Evolutionary conservation across 495 filamentous ascomycete species (phyloP), one percentile per base, ranked within the genome.

Genomic region (Neurospora tetrasperma): DNA sequence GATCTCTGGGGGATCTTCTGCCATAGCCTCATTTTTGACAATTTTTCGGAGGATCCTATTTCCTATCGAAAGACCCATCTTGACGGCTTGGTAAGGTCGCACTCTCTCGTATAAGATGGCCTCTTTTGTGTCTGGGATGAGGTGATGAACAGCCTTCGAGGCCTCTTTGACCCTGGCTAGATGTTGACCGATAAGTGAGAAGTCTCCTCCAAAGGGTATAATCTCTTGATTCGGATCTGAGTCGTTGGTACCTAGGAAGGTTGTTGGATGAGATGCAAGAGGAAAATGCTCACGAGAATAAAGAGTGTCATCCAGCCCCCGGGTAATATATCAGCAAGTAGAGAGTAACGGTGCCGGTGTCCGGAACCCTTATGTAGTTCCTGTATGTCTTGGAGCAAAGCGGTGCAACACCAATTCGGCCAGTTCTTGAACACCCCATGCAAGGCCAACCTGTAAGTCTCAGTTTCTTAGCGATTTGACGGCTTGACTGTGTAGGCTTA

Each of bases 11-110:
- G 92, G 91, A 76, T 92, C 91, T 66, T 81, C 82, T 81, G 87
- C 90, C 89, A 93, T 93, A 59, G 92, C 89, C 74, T 93, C 90
- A 88, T 94, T 94, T 80, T 88, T 88, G 74, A 93, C 89, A 76
- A 94, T 88, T 74, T 86, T 88, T 74, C 82, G 85, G 42, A 93
- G 80, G 70, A 93, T 71, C 75, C 59, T 76, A 39, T 72, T 54
- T 66, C 54, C 54, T 66, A 66, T 35, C 8, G 77, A 75, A 10
- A 76, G 38, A 66, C 54, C 39, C 79, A 80, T 80, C 66, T 46
- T 80, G 78, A 72, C 71, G 71, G 12, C 27, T 59, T 74, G 35
- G 39, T 66, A 31, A 44, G 16, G 42, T 70, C 44, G 72, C 54
- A 11, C 6, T 41, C 54, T 40, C 18, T 66, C 27, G 27, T 31